Evolutionary conservation across 331 rosid species (phyloP), one percentile per base, ranked within the genome.

Genomic region (Spiraea crenata): DNA sequence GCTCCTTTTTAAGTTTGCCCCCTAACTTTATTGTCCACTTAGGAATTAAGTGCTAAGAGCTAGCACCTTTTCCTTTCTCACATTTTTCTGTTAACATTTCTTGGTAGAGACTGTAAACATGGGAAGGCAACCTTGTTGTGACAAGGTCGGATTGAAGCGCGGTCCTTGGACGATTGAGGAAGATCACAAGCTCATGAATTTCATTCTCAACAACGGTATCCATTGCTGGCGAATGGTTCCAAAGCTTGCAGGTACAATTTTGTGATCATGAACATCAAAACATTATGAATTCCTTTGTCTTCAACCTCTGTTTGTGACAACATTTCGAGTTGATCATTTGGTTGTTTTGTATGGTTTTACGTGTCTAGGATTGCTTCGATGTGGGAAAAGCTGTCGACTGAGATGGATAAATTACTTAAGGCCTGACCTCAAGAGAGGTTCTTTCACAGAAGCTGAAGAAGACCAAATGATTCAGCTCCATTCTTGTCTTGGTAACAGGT

Each of bases 161-260:
- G 99, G 99, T 55, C 99, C 99, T 3, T 93, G 99, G 99, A 91
- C 99, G 5, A 82, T 91, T 25, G 99, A 93, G 44, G 99, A 93
- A 80, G 99, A 93, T 86, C 93, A 91, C 62, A 91, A 84, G 74
- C 99, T 93, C 68, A 68, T 93, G 74, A 91, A 76, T 57, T 93
- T 93, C 72, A 93, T 93, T 47, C 97, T 89, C 84, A 86, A 87
- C 77, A 93, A 93, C 84, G 99, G 99, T 7, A 91, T 93, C 63
- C 96, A 84, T 41, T 91, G 99, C 70, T 93, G 99, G 99, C 76
- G 99, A 83, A 80, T 82, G 85, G 96, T 93, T 72, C 99, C 99
- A 68, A 87, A 83, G 81, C 92, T 89, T 80, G 87, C 92, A 76
- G 96, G 96, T 74, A 13, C 44, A n/a, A 5, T 49, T 49, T 49